These are phyloP conservation scores for Alternaria viburni DNA, from an alignment of 2,329 filamentous ascomycete genomes.

Conservation along the genomic window DNA sequence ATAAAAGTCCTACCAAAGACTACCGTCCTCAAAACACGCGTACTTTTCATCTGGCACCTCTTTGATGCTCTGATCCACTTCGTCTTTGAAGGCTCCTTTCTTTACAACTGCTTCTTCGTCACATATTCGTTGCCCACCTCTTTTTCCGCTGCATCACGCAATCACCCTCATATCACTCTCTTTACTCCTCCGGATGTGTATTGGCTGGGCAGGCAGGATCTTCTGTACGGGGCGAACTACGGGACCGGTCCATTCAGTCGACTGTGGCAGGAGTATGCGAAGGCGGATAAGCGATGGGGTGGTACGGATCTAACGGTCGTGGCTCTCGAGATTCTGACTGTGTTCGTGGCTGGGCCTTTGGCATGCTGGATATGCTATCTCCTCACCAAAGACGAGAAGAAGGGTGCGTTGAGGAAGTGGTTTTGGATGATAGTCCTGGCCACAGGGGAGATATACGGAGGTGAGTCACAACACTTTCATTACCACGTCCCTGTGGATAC, in stretches of 20 bases:
- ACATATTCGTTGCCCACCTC: constrained; percentile 55
- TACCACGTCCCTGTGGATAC: neutral
- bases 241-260: constrained; percentile 60
- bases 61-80: constrained; percentile 93
- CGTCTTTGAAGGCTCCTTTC: constrained; percentile 86
- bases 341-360: constrained; percentile 64
- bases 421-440: constrained; percentile 65
- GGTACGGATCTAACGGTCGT: constrained; percentile 65
- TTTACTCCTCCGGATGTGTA: constrained; percentile 56
- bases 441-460: constrained; percentile 69
- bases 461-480: constrained; percentile 38
- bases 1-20: constrained; percentile 59
- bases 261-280: constrained; percentile 71
- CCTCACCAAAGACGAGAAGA: constrained; percentile 50
- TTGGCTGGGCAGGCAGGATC: constrained; percentile 61
- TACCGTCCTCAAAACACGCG: constrained; percentile 65
- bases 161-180: constrained; percentile 44
- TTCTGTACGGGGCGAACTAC: constrained; percentile 66
- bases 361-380: constrained; percentile 64
- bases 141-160: constrained; percentile 35
- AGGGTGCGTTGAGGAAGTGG: constrained; percentile 50
- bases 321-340: constrained; percentile 66
- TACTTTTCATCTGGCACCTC: constrained; percentile 92
- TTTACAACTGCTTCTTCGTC: constrained; percentile 92
- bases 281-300: constrained; percentile 67